Conservation (phyloP, 1,284 basidiomycete genomes). For the Porogramme epimiltina region DNA sequence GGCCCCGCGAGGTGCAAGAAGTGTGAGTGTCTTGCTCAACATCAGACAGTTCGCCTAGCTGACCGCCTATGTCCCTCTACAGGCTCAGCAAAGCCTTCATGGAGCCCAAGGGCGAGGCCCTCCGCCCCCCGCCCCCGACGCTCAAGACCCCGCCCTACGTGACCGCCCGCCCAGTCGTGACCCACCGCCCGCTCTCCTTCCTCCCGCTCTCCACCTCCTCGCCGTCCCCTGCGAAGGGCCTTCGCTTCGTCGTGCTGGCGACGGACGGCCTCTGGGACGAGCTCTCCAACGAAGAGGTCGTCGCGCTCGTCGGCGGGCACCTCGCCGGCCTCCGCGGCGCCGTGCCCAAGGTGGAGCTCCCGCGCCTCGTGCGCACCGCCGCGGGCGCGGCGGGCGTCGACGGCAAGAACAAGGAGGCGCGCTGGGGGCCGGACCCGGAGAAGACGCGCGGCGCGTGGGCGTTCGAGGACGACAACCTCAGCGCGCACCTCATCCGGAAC, state of each 20-base stretch:
- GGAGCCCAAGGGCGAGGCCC: conserved; percentile 58
- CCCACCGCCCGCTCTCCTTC: conserved; percentile 69
- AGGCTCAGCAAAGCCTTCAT: conserved; percentile 73
- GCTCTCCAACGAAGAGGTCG: conserved; percentile 93
- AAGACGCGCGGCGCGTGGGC: conserved; percentile 62
- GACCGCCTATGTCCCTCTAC: not conserved
- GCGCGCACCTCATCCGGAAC: conserved; percentile 93
- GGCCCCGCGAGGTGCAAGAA: conserved; percentile 73
- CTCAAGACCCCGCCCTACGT: conserved; percentile 96
- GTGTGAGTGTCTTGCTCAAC: conserved; percentile 49
- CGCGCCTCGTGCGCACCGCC: conserved; percentile 53
- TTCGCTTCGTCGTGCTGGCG: conserved; percentile 68
- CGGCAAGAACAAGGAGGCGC: conserved; percentile 54
- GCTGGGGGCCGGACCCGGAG: conserved; percentile 27
- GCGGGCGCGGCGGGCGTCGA: conserved; percentile 59
- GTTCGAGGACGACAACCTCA: conserved; percentile 86
- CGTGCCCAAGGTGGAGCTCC: conserved; percentile 59
- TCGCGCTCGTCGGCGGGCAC: conserved; percentile 86
- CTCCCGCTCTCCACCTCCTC: conserved; percentile 31
- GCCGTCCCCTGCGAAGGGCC: conserved; percentile 29
- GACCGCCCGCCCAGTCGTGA: conserved; percentile 87
- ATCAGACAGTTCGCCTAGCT: not conserved
- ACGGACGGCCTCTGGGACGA: conserved; percentile 88
- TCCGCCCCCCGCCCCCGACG: conserved; percentile 59
- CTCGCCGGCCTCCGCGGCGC: conserved; percentile 71